Percentiles rank a stretch among this genome's conserved stretches.
Conservation (phyloP, 202 grass and related monocot species). For the Carex arenaria region DNA sequence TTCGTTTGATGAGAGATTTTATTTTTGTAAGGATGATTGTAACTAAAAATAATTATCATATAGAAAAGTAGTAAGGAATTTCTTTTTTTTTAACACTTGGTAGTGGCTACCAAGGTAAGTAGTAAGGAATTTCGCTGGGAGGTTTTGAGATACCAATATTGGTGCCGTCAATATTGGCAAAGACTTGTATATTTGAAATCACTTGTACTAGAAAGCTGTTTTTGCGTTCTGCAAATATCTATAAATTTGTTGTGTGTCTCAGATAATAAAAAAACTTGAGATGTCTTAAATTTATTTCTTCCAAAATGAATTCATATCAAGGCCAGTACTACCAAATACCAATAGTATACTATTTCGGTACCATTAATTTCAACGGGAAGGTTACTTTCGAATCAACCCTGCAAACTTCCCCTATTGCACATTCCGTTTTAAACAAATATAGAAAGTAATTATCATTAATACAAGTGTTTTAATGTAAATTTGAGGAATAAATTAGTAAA, state of each 20-base stretch:
- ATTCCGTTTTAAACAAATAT: too few species aligned
- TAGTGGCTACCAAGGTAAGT: neutral
- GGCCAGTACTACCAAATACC: conserved; percentile 50
- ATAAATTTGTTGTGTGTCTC: neutral
- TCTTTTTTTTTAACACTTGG: too few species aligned
- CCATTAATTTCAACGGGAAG: conserved; percentile 86
- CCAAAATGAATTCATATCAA: conserved; percentile 49
- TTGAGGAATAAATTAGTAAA: too few species aligned
- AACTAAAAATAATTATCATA: neutral
- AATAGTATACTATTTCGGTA: conserved; percentile 92
- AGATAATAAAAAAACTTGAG: neutral
- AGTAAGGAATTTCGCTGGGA: neutral
- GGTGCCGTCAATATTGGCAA: too few species aligned
- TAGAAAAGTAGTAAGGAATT: neutral
- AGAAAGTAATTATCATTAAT: too few species aligned
- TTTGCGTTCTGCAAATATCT: neutral
- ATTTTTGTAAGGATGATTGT: neutral
- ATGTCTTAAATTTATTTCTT: neutral
- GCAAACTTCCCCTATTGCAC: too few species aligned
- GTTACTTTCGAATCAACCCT: neutral
- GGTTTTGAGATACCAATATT: too few species aligned
- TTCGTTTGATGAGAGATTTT: neutral
- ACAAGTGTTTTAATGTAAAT: too few species aligned
- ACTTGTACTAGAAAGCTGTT: too few species aligned
- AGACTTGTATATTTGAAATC: too few species aligned